Evolutionary conservation across 2,329 filamentous ascomycete genomes (phyloP).

Genomic region (Thielaviopsis cerberus): DNA sequence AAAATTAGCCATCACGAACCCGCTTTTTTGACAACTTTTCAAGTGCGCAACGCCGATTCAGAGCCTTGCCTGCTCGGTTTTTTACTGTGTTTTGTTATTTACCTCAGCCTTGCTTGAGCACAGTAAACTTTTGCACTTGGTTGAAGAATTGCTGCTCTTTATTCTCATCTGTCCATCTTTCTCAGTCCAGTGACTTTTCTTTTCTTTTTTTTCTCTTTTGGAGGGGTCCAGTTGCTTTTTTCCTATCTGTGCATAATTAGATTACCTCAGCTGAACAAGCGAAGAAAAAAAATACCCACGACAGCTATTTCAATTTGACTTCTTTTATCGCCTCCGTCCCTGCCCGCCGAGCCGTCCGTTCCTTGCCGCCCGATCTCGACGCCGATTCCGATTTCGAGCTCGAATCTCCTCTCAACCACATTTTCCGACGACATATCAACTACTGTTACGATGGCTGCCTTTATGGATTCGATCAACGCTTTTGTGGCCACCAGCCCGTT

Average conservation of each 20-base stretch:
- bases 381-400: not conserved
- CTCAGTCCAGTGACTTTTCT: not conserved
- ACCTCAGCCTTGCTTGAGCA: not conserved
- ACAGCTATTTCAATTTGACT: not conserved
- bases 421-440: not conserved
- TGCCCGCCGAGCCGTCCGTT: not conserved
- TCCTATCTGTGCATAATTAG: not conserved
- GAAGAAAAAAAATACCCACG: not conserved
- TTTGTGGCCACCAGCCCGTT: slow-evolving; percentile 60
- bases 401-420: too few relatives aligned
- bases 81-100: not conserved
- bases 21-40: not conserved
- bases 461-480: slow-evolving; percentile 33
- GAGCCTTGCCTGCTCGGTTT: not conserved
- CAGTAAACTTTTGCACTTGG: not conserved
- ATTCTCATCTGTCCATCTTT: not conserved
- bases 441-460: slow-evolving; percentile 30
- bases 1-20: not conserved
- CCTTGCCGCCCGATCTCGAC: not conserved
- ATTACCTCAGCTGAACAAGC: not conserved
- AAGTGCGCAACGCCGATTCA: not conserved
- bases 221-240: not conserved
- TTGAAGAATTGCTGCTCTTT: not conserved
- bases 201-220: not conserved
- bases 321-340: not conserved